Evolutionary conservation across 352 stramenopile genomes (phyloP), one percentile per base, ranked within the genome.

Genomic region (Aphanomyces astaci): DNA sequence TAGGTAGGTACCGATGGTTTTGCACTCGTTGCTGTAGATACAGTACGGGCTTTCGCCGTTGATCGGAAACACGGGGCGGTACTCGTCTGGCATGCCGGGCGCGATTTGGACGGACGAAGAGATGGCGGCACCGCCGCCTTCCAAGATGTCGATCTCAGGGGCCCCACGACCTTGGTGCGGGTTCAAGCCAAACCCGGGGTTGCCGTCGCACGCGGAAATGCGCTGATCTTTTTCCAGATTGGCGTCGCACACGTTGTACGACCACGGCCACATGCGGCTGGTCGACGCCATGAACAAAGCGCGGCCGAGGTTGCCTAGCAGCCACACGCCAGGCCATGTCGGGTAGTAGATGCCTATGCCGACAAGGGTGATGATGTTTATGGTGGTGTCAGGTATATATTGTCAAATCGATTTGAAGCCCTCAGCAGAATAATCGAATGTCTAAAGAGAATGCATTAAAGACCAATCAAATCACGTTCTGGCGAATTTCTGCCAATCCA

Each of bases 201-300:
- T 81, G 2, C 71, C 66, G 70, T 98, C 92, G 70, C 95, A 98
- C n/a, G 86, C 95, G 36, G 62, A 84, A 48, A 89, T 86, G 2
- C 76, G 64, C 53, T 89, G 81, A 45, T 68, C 19, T 36, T 15
- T 57, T 9, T 48, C 51, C 19, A 59, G 55, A 17, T 27, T 13
- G 0, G 71, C 69, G 75, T 97, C 70, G 63, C 95, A 98, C 53
- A 78, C 81, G 60, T 97, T 79, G 72, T 95, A 98, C 52, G 76
- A 95, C 90, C 91, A 98, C 0, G 95, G 95, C 95, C 95, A 98
- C 68, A 98, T 89, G 65, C 92, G 91, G 74, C 94, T 95, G 0
- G 90, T 97, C 0, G 81, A 91, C 0, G 75, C 78, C 11, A 95
- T 91, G 71, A 98, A 98, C 0, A 96, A 94, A 4, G 94, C 92